phyloP scores from a whole-genome alignment of 169 alveolate genomes.

The Plasmodium reichenowi region DNA sequence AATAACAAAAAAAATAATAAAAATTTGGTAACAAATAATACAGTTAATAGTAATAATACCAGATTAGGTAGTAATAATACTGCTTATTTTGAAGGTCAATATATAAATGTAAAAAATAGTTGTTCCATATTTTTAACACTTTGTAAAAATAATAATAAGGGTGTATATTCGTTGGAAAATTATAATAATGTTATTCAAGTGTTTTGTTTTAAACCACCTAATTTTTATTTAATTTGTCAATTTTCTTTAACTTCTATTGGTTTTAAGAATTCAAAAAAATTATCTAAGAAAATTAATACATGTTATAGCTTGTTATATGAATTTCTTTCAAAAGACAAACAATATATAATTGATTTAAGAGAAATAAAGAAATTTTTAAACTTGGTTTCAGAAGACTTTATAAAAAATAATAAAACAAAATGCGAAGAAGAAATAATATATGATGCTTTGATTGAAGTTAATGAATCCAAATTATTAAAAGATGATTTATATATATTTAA shows the following conservation, averaged over 20 bases:
- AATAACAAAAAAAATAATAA: too few species aligned
- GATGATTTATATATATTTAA: constrained; percentile 71
- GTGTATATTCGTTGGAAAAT: constrained; percentile 97
- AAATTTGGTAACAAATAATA: background rate
- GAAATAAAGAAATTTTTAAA: constrained; percentile 96
- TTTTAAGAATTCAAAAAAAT: constrained; percentile 93
- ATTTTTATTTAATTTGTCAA: constrained; percentile 91
- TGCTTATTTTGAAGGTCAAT: constrained; percentile 79
- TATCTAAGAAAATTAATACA: constrained; percentile 94
- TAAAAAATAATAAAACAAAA: constrained; percentile 29
- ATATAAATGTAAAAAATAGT: constrained; percentile 91
- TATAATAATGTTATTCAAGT: constrained; percentile 94
- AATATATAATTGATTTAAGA: constrained; percentile 98
- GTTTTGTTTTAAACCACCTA: constrained; percentile 94
- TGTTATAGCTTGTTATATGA: constrained; percentile 94
- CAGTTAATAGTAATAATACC: background rate
- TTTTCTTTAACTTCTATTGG: constrained; percentile 97
- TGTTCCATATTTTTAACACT: constrained; percentile 98
- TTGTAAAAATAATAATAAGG: constrained; percentile 98
- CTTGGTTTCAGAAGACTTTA: constrained; percentile 66
- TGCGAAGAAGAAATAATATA: constrained; percentile 72
- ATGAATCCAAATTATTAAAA: constrained; percentile 66
- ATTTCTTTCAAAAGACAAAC: constrained; percentile 94
- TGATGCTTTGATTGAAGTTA: constrained; percentile 67
- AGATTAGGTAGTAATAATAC: background rate